Evolutionary conservation across 495 filamentous ascomycete genomes (phyloP), one percentile per base, ranked within the genome.

Genomic region (Lophiotrema nucula): DNA sequence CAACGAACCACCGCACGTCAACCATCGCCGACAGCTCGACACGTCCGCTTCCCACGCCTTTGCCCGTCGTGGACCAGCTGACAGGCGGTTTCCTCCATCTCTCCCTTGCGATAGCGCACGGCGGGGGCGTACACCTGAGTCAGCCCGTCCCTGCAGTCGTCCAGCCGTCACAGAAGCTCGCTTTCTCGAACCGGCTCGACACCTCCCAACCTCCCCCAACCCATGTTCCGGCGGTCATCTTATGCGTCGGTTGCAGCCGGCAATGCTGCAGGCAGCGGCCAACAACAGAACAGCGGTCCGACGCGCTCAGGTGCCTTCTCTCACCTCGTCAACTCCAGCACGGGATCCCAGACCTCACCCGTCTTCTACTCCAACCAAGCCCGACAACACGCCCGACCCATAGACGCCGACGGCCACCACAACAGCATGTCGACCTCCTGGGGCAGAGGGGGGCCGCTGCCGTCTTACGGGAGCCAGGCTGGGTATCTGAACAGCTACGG

Each of bases 241-340:
- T 95, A 95, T 77, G 89, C 90, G 44, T 89, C 89, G 48, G 87
- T 91, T 46, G 81, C 87, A 47, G 86, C 90, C 27, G 88, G 88
- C 51, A 74, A 84, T 65, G 77, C 80, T 58, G 53, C 10, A 12
- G 11, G 63, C 57, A 28, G 65, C 24, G 26, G 43, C 58, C 62
- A 62, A 44, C 19, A 54, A 45, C 66, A 60, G 61, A 42, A 47
- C 58, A 73, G 65, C 49, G 67, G 75, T 22, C 73, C 78, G 66
- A 64, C 71, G 65, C 80, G 74, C 55, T 73, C 73, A 42, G 77
- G 70, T 68, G 76, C 79, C 39, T 82, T 88, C 65, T 81, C 85
- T 1, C 81, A 87, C 64, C 74, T 88, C 18, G 74, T 84, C 23
- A 83, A 80, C 70, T 73, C 80, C 43, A 73, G 72, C 55, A 68